Conservation (phyloP, 2,329 filamentous ascomycete genomes). For the Exophiala xenobiotica region DNA sequence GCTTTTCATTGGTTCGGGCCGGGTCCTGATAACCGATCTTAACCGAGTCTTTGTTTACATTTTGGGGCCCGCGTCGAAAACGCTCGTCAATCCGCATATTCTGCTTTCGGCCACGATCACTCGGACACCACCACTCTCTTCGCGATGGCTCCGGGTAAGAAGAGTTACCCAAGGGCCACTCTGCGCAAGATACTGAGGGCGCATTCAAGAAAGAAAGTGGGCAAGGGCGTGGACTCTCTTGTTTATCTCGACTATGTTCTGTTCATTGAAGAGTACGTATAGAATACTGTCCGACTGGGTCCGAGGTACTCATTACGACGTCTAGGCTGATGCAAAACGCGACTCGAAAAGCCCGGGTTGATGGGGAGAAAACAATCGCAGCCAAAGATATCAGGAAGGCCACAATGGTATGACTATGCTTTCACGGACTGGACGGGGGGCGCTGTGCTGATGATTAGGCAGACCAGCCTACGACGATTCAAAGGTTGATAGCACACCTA, state of each 20-base stretch:
- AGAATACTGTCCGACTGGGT: no score
- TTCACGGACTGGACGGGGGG: background rate
- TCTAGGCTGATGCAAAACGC: conserved; percentile 75
- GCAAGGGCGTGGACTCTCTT: conserved; percentile 82
- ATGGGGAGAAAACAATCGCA: conserved; percentile 71
- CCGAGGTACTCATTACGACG: background rate
- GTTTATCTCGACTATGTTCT: conserved; percentile 83
- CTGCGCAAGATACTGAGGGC: conserved; percentile 89
- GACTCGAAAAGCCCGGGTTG: conserved; percentile 70
- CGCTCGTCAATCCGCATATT: no score
- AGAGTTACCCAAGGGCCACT: conserved; percentile 78
- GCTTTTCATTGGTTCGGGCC: no score
- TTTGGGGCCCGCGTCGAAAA: no score
- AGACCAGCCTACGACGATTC: conserved; percentile 25
- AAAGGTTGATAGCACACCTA: conserved; percentile 26
- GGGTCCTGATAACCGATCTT: background rate
- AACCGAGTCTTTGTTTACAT: background rate
- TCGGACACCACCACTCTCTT: background rate
- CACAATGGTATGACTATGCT: conserved; percentile 58
- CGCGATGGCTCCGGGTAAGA: conserved; percentile 63
- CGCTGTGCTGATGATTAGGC: background rate
- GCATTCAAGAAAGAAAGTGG: conserved; percentile 74
- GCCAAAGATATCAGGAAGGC: conserved; percentile 75
- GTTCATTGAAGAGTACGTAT: conserved; percentile 66
- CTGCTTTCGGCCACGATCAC: background rate